Base-by-base conservation (phyloP, 257 asterid species). In the Solanum chiquidenum region DNA sequence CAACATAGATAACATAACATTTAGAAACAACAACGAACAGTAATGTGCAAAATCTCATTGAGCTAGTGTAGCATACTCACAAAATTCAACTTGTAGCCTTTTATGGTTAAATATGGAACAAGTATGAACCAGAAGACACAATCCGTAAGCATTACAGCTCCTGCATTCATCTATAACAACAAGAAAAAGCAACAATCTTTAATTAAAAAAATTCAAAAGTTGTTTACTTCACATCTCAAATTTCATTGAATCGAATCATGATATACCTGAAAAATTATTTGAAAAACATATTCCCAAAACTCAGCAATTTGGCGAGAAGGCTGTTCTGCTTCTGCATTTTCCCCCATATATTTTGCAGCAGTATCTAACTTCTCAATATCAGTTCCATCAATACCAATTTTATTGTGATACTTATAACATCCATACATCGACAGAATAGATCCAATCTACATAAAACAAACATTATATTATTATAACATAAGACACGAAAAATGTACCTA, bases 101-200 rank as follows among this genome's bases (percentile, higher is more conserved):
- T 95, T 79, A 93, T 93, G 84, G 93, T 92, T 88, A 97, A 98
- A 89, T 93, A 95, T 7, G 99, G 99, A 35, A 95, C 98, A 83
- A 97, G 91, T 40, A 97, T 91, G 94, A 95, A 97, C 99, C 99
- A 97, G 76, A 95, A 97, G 6, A 95, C 97, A 1, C 94, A 90
- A 27, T 97, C 99, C 23, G 98, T 97, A 88, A 97, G 93, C 88
- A 94, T 85, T 83, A 95, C 98, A 87, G 99, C 99, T 82, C 99
- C 99, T 79, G 98, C 98, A 90, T 94, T 97, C 98, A 95, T 95
- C 99, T 97, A 66, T 21, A 66, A 31, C 90, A 83, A 58, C 16
- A 62, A 37, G n/a, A 84, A 38, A 66, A 29, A 13, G 31, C 31
- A 13, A 62, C 5, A 83, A 16, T 8, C 69, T 33, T 88, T 33